A percentile compares a stretch with the other conserved stretches of the same genome.
Evolutionary conservation across 2,329 filamentous ascomycete species (phyloP).

Genomic region (Aspergillus spinulosporus): DNA sequence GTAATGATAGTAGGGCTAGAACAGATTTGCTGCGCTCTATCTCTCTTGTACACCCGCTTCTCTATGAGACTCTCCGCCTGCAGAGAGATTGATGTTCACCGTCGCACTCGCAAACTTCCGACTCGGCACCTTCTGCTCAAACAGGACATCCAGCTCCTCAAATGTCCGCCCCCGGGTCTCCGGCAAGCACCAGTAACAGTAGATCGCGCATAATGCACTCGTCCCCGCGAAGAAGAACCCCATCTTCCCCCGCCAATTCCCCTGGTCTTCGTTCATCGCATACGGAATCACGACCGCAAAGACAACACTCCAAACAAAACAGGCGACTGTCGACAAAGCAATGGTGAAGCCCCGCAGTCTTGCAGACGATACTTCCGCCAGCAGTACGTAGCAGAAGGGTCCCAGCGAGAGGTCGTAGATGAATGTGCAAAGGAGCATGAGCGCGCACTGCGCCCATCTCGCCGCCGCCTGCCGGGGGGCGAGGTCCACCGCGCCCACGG

Average conservation of each 20-base stretch:
- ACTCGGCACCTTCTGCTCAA: constrained; percentile 27
- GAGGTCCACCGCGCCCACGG: constrained; percentile 44
- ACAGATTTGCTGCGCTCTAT: not conserved
- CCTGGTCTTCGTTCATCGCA: constrained; percentile 36
- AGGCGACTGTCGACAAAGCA: not conserved
- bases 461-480: constrained; percentile 31
- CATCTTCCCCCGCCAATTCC: constrained; percentile 34
- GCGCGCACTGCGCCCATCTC: constrained; percentile 44
- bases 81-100: constrained; percentile 2
- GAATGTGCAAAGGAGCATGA: constrained; percentile 42
- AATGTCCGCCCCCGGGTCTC: constrained; percentile 36
- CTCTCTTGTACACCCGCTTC: not conserved
- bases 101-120: constrained; percentile 22
- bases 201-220: constrained; percentile 28
- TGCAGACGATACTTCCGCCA: constrained; percentile 23
- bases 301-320: constrained; percentile 15
- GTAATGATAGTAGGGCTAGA: too few species aligned
- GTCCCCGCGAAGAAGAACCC: constrained; percentile 36
- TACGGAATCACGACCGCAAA: constrained; percentile 39
- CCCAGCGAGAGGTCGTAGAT: constrained; percentile 40
- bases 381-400: constrained; percentile 20
- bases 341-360: constrained; percentile 3
- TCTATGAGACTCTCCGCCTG: not conserved
- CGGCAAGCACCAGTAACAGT: constrained; percentile 34
- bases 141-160: constrained; percentile 36